phyloP scores from a whole-genome alignment of 768 basidiomycete species.

The Cystobasidiopsis lactophilus region DNA sequence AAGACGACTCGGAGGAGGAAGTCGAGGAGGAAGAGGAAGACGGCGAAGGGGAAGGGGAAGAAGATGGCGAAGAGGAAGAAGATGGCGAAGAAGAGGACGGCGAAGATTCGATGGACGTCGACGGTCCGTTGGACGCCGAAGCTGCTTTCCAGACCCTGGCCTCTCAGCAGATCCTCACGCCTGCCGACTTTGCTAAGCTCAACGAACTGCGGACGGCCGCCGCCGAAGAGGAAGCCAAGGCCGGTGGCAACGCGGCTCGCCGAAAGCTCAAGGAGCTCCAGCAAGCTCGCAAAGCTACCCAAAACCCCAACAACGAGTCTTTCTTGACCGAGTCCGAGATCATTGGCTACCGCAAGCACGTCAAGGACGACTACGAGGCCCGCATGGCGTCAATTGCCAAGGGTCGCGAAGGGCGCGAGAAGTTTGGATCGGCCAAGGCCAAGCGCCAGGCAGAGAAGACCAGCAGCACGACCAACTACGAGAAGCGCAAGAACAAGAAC shows the following conservation, averaged over 20 bases:
- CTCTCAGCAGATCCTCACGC: slow-evolving; percentile 71
- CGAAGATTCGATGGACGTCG: slow-evolving; percentile 8
- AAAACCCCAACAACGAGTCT: slow-evolving; percentile 30
- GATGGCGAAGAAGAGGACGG: slow-evolving; percentile 11
- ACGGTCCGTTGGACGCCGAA: slow-evolving; percentile 3
- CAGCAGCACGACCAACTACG: slow-evolving; percentile 76
- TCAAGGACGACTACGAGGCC: slow-evolving; percentile 79
- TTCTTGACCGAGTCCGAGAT: slow-evolving; percentile 83
- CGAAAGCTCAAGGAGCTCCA: slow-evolving; percentile 70
- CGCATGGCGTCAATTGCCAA: slow-evolving; percentile 76
- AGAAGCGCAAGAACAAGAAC: slow-evolving; percentile 48
- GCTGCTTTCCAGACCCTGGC: slow-evolving; percentile 1
- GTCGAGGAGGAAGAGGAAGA: slow-evolving; percentile 8
- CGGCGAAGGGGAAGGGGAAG: slow-evolving; percentile 9
- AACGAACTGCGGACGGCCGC: slow-evolving; percentile 70
- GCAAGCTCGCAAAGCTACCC: slow-evolving; percentile 36
- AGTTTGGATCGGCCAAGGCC: slow-evolving; percentile 7
- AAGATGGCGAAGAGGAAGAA: slow-evolving; percentile 10
- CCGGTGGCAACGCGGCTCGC: slow-evolving; percentile 55
- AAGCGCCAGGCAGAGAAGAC: slow-evolving; percentile 11
- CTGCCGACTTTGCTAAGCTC: slow-evolving; percentile 80
- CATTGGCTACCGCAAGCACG: slow-evolving; percentile 77
- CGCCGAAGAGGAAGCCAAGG: slow-evolving; percentile 45
- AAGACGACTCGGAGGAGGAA: slow-evolving; percentile 10
- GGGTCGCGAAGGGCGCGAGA: slow-evolving; percentile 75